These are phyloP conservation scores for Candida suzukii DNA, from an alignment of 805 yeast species.

Conservation along the genomic window DNA sequence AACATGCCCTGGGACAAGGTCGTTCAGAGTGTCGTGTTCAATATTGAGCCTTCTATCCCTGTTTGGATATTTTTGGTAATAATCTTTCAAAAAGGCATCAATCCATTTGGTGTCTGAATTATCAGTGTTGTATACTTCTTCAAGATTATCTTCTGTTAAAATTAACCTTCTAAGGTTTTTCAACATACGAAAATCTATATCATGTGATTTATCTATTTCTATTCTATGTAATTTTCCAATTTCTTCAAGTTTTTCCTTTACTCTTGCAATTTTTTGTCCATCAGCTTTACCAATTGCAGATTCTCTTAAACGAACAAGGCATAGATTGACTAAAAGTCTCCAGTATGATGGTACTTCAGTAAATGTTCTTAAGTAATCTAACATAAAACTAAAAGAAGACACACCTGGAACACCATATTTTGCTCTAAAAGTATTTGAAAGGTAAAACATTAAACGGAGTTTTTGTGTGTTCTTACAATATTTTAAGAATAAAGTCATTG, in stretches of 20 bases:
- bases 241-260: background rate
- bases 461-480: slow-evolving; percentile 5
- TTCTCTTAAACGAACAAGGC: background rate
- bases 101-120: background rate
- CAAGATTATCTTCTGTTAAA: background rate
- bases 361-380: background rate
- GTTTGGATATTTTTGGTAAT: background rate
- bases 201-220: background rate
- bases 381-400: too few relatives aligned
- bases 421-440: slow-evolving; percentile 7
- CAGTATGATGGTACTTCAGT: background rate
- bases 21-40: too few relatives aligned
- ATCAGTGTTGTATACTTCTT: background rate
- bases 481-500: slow-evolving; percentile 15
- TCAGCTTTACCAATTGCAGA: background rate
- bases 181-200: background rate
- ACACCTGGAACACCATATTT: background rate
- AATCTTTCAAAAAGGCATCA: background rate
- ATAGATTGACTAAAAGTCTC: background rate
- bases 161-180: background rate
- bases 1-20: too few relatives aligned
- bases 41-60: background rate
- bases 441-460: slow-evolving; percentile 9
- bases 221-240: background rate
- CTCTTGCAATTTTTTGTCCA: too few relatives aligned